These are phyloP conservation scores for Pyrenophora teres DNA, from an alignment of 2,329 filamentous ascomycete species.

Conservation along the genomic window DNA sequence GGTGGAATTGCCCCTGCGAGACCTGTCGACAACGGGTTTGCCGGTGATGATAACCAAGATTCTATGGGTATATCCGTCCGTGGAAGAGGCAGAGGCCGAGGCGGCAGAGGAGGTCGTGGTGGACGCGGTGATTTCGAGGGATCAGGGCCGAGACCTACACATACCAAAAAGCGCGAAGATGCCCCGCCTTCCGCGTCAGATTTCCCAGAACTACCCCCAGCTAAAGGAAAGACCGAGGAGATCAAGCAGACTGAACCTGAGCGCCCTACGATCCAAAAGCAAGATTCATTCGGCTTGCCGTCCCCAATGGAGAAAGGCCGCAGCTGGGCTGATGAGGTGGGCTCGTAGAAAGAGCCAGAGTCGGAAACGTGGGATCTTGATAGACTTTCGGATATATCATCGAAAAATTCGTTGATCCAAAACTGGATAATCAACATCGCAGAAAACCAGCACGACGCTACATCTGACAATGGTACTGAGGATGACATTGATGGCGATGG, in stretches of 20 bases:
- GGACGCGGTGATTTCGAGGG: slow-evolving; percentile 33
- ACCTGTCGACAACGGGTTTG: slow-evolving; percentile 27
- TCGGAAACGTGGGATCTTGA: not conserved
- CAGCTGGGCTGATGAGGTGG: slow-evolving; percentile 55
- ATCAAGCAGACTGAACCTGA: slow-evolving; percentile 26
- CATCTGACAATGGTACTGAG: too few relatives aligned
- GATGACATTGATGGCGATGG: too few relatives aligned
- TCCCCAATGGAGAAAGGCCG: slow-evolving; percentile 37
- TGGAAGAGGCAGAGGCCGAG: slow-evolving; percentile 42
- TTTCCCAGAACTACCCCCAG: slow-evolving; percentile 52
- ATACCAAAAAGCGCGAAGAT: slow-evolving; percentile 19
- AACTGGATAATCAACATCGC: too few relatives aligned
- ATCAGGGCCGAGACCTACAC: slow-evolving; percentile 9
- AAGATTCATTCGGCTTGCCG: slow-evolving; percentile 40
- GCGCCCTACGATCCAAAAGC: slow-evolving; percentile 35
- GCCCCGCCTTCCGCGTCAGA: slow-evolving; percentile 49
- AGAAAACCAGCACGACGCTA: too few relatives aligned
- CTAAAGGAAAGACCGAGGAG: slow-evolving; percentile 28
- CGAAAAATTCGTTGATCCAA: not conserved
- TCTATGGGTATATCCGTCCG: slow-evolving; percentile 21
- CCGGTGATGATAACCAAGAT: slow-evolving; percentile 26
- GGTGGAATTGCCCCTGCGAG: slow-evolving; percentile 52
- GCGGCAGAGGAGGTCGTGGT: slow-evolving; percentile 39
- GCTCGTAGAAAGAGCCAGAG: slow-evolving; percentile 22
- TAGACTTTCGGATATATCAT: too few relatives aligned